A percentile compares a stretch with the other conserved stretches of the same genome.
phyloP scores from a whole-genome alignment of 306 rosid species.

The Trifolium repens region DNA sequence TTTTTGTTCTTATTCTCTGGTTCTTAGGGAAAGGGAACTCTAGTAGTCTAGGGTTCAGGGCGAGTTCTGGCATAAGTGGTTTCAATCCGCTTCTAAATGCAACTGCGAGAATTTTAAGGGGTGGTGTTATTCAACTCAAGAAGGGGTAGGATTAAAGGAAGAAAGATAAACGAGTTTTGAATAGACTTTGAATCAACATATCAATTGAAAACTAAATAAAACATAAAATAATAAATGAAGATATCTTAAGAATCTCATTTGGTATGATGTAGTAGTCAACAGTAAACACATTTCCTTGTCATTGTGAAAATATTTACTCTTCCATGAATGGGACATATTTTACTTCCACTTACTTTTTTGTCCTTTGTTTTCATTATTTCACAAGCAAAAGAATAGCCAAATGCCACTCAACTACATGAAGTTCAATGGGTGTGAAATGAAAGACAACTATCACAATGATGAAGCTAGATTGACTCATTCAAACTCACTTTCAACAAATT shows the following conservation, averaged over 20 bases:
- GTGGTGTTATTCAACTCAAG: slow-evolving; percentile 22
- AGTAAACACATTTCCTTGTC: too few species aligned
- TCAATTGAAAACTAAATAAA: background rate
- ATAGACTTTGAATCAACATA: background rate
- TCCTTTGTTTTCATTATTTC: slow-evolving; percentile 59
- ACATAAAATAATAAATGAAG: background rate
- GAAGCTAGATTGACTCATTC: slow-evolving; percentile 39
- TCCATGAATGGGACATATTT: background rate
- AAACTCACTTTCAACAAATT: slow-evolving; percentile 39
- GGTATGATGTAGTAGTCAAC: slow-evolving; percentile 66
- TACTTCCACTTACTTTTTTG: slow-evolving; percentile 44
- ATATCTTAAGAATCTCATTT: slow-evolving; percentile 51
- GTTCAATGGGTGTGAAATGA: slow-evolving; percentile 38
- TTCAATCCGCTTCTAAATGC: too few species aligned
- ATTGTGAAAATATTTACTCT: slow-evolving; percentile 16
- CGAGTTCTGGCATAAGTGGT: too few species aligned
- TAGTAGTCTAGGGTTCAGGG: too few species aligned
- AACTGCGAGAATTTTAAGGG: too few species aligned
- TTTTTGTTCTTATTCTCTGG: too few species aligned
- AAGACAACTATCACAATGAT: slow-evolving; percentile 45
- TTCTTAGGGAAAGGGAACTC: too few species aligned
- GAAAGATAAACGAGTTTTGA: slow-evolving; percentile 16
- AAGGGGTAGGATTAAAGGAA: slow-evolving; percentile 44
- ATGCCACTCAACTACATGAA: slow-evolving; percentile 41
- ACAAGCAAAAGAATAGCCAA: slow-evolving; percentile 65